These are phyloP conservation scores for Eragrostis nindensis DNA, from an alignment of 176 grass and related monocot genomes.

Conservation along the genomic window DNA sequence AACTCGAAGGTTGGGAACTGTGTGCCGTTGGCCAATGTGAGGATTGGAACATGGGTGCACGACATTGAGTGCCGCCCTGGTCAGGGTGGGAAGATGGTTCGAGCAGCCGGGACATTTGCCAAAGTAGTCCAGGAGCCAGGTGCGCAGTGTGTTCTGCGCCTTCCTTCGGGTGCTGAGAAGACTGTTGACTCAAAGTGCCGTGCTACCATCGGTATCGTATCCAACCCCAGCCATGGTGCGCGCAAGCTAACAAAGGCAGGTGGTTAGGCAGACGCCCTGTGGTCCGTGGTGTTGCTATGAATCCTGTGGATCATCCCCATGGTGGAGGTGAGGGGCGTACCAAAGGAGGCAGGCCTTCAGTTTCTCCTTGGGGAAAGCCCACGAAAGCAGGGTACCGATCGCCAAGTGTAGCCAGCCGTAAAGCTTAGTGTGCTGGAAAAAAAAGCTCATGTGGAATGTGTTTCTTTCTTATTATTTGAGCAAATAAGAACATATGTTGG, in stretches of 20 bases:
- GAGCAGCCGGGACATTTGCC: background rate
- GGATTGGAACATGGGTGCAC: background rate
- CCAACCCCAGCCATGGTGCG: background rate
- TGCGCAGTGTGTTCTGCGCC: background rate
- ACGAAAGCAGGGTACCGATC: background rate
- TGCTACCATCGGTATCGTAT: background rate
- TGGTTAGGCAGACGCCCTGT: background rate
- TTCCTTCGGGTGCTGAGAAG: background rate
- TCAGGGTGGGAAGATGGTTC: background rate
- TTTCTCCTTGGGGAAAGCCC: background rate
- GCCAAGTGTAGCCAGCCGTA: background rate
- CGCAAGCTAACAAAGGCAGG: background rate
- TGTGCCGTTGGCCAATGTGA: background rate
- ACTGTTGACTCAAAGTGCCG: background rate
- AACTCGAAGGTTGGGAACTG: background rate
- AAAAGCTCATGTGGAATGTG: background rate
- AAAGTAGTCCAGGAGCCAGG: conserved; percentile 4
- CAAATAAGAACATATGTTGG: background rate
- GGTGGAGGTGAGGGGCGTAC: background rate
- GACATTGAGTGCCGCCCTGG: background rate
- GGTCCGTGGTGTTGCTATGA: background rate
- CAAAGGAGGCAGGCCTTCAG: conserved; percentile 6
- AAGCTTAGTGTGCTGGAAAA: background rate
- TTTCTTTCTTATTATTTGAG: background rate
- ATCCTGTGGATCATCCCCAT: background rate